Conservation (phyloP, 352 stramenopile species). For the Phytophthora hibernalis region DNA sequence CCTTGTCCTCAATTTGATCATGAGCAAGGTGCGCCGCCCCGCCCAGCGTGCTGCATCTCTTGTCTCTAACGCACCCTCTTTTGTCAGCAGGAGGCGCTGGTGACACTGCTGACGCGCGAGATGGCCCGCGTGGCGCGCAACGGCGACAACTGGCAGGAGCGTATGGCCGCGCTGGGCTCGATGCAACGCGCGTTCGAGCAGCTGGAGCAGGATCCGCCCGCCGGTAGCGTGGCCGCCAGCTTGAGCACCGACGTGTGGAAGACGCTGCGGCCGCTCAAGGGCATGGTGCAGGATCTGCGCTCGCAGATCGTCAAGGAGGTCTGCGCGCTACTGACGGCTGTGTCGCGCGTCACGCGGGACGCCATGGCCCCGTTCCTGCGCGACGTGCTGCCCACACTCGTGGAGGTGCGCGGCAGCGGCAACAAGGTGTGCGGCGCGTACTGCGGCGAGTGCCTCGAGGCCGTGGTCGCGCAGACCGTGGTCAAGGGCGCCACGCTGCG, state of each 20-base stretch:
- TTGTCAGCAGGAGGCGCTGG: conserved; percentile 39
- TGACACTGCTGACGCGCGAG: conserved; percentile 52
- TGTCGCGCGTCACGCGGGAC: conserved; percentile 74
- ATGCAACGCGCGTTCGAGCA: conserved; percentile 77
- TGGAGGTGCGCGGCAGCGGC: conserved; percentile 82
- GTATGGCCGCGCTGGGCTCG: conserved; percentile 62
- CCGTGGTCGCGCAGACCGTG: conserved; percentile 68
- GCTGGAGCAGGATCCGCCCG: conserved; percentile 49
- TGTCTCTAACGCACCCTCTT: conserved; percentile 9
- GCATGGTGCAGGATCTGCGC: conserved; percentile 78
- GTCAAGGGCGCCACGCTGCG: conserved; percentile 79
- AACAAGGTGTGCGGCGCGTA: conserved; percentile 88
- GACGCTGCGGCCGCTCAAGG: conserved; percentile 73
- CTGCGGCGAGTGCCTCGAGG: conserved; percentile 80
- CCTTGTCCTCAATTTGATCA: neutral
- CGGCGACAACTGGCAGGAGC: conserved; percentile 86
- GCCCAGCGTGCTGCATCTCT: neutral
- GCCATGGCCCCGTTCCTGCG: conserved; percentile 81
- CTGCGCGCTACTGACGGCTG: conserved; percentile 62
- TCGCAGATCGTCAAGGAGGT: conserved; percentile 91
- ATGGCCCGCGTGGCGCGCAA: conserved; percentile 85
- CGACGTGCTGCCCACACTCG: conserved; percentile 72
- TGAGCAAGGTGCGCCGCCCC: conserved; percentile 15
- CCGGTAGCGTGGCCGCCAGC: conserved; percentile 32
- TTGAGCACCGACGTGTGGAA: conserved; percentile 75